Evolutionary conservation across 768 basidiomycete species (phyloP), one percentile per base, ranked within the genome.

Genomic region (Nidula microcarpa): DNA sequence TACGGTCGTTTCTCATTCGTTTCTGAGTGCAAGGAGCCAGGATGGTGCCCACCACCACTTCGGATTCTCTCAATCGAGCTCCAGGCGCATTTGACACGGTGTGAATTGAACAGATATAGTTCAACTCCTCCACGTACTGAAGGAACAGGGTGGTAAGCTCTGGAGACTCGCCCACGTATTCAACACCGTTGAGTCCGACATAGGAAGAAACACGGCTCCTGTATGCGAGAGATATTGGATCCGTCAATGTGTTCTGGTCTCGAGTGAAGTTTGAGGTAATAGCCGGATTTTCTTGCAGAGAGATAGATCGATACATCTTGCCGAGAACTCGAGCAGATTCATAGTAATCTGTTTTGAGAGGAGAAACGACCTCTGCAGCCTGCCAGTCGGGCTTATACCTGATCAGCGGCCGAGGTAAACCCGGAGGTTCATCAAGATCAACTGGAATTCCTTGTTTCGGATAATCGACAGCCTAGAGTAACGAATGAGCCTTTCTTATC

Each of bases 351-450:
- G 78, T 78, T 17, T 77, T 60, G 7, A 79, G 77, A 18, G 80
- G 80, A 5, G 69, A 64, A 47, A 76, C 71, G 14, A 81, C 75
- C 57, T 86, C 85, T 13, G 78, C 78, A 17, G 76, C 77, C 54
- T 88, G 81, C 90, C 90, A 92, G 63, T 91, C 89, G 0, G 90
- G 90, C 59, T 87, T 91, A 64, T 77, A 81, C 13, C 75, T 74
- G 45, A 89, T 87, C 10, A 87, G 70, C 0, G 71, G 63, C 9
- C 68, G 65, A 4, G 90, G 89, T 32, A 87, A 63, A 32, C n/a
- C n/a, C n/a, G 53, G 45, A 44, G 70, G 56, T 3, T 68, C 61
- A 18, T 71, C 69, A 23, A 86, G 70, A 47, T 84, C 69, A 32
- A 89, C 86, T 2, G 82, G 79, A 35, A 79, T 78, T 9, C 88